Conservation (phyloP, 1,139 yeast genomes). For the Kazachstania sp. region DNA sequence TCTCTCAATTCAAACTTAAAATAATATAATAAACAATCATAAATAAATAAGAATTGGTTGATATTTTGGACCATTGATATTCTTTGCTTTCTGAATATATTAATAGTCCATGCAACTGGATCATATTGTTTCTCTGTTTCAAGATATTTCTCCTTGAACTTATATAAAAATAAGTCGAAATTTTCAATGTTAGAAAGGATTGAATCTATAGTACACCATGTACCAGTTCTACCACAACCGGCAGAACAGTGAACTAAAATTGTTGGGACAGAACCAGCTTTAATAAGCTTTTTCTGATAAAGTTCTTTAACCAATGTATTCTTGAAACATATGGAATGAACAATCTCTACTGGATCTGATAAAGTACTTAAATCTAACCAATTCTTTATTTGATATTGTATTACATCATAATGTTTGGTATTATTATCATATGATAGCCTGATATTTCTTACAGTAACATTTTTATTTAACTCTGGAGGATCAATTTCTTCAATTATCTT, state of each 20-base stretch:
- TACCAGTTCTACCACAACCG: constrained; percentile 88
- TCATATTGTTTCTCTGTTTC: constrained; percentile 32
- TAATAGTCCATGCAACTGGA: constrained; percentile 39
- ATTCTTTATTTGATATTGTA: constrained; percentile 58
- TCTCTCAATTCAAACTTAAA: constrained; percentile 20
- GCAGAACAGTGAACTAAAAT: constrained; percentile 79
- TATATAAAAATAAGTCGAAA: constrained; percentile 14
- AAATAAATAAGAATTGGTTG: constrained; percentile 66
- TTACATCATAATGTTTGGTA: constrained; percentile 30
- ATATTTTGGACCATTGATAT: constrained; percentile 80
- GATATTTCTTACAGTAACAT: constrained; percentile 34
- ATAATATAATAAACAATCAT: constrained; percentile 41
- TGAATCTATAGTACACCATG: constrained; percentile 66
- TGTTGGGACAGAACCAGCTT: constrained; percentile 31
- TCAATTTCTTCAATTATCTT: constrained; percentile 14
- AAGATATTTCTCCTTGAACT: constrained; percentile 7
- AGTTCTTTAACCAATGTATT: constrained; percentile 17
- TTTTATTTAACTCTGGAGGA: constrained; percentile 5
- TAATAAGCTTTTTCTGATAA: constrained; percentile 14
- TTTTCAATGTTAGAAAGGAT: constrained; percentile 28
- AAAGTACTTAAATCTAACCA: constrained; percentile 79
- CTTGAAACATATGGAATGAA: constrained; percentile 30
- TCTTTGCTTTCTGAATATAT: constrained; percentile 61
- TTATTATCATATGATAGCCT: constrained; percentile 29
- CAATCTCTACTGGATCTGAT: constrained; percentile 29